Evolutionary conservation across 2,329 filamentous ascomycete species (phyloP).

Genomic region (Talaromyces sp.): DNA sequence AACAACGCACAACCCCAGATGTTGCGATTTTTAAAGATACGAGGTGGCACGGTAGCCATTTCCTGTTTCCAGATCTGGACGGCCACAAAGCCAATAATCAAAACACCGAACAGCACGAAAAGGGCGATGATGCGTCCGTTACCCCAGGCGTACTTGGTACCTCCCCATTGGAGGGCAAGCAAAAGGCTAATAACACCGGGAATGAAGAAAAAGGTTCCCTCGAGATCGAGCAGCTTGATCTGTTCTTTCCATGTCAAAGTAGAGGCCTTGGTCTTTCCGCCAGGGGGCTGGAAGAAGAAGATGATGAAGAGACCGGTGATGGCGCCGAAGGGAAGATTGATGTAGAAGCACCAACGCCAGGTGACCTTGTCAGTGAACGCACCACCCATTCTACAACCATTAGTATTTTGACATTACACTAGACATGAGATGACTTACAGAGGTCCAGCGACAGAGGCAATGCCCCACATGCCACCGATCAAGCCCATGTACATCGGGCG

Average conservation of each 20-base stretch:
- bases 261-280: conserved; percentile 5
- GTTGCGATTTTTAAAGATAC: conserved; percentile 38
- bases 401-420: not conserved
- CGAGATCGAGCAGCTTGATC: conserved; percentile 16
- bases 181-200: conserved; percentile 20
- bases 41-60: conserved; percentile 32
- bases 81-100: conserved; percentile 22
- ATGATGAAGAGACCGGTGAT: conserved; percentile 18
- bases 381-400: conserved; percentile 48
- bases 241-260: conserved; percentile 9
- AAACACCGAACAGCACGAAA: conserved; percentile 20
- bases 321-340: conserved; percentile 44
- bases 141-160: conserved; percentile 18
- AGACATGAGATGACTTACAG: conserved; percentile 24
- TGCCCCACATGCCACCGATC: conserved; percentile 42
- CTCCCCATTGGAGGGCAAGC: conserved; percentile 21
- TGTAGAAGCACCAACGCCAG: conserved; percentile 61
- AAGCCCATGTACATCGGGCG: conserved; percentile 41
- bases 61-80: conserved; percentile 24
- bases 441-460: conserved; percentile 41
- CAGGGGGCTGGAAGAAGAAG: conserved; percentile 17
- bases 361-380: conserved; percentile 56
- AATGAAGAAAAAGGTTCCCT: conserved; percentile 16
- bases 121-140: conserved; percentile 19
- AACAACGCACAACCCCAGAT: conserved; percentile 34